Base-by-base conservation (phyloP, 2,329 filamentous ascomycete species). In the Didymella segeticola region DNA sequence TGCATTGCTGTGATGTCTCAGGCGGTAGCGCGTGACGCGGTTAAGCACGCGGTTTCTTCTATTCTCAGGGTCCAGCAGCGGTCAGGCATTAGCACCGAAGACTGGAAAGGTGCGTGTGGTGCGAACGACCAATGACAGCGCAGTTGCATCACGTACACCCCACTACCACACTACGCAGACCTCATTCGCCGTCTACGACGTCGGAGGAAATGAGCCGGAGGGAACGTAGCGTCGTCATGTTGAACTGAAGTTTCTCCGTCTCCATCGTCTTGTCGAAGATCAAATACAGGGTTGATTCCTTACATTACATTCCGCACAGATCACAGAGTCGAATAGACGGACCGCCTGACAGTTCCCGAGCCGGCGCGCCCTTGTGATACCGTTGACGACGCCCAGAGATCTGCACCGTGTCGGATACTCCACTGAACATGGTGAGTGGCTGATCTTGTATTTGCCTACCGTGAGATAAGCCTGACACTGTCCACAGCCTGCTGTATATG, bases 401-500 rank as follows among this genome's bases (percentile, higher is more conserved):
- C 48, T 8, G 25, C 39, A 6, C 38, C 19, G 37, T 11, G 23
- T 46, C 34, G 30, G 22, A 26, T 31, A 27, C 15, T 34, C n/a
- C 46, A 43, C 11, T 52, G 43, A 27, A 53, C 30, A 58, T 58
- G 56, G 56, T 58, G 29, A 50, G 52, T 47, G 34, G 41, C 14
- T 17, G 47, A 39, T n/a, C n/a, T 20, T 34, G n/a, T 23, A n/a
- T 31, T 9, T 37, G 10, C n/a, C 25, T 41, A 34, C 29, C 25
- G 22, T 37, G 29, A n/a, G 26, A 27, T 15, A 11, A 4, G 23
- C 25, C 41, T 51, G 8, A 55, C 25, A 11, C 22, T 20, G 31
- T 6, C 12, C 19, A 22, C 26, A 75, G 72, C 57, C 67, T 55
- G 57, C 68, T 27, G 46, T 63, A 19, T 73, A 75, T 49, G 73